Percentiles rank a stretch among this genome's conserved stretches.
Evolutionary conservation across 1,139 yeast species (phyloP).

Genomic region (Arxiozyma telluris): DNA sequence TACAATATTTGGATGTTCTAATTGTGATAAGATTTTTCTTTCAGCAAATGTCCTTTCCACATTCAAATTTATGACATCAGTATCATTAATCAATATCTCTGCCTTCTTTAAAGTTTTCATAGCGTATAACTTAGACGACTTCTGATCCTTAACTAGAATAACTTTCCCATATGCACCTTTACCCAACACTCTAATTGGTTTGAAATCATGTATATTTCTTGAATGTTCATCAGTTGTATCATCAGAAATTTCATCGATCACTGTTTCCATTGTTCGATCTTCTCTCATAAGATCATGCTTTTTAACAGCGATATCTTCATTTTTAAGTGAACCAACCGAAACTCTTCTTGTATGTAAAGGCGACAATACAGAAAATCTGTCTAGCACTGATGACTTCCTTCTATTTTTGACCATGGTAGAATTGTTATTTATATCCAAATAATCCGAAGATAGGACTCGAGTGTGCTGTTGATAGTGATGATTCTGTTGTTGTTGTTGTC

Average conservation of each 20-base stretch:
- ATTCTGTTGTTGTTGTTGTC: background rate
- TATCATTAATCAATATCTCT: slow-evolving; percentile 41
- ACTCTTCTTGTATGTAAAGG: slow-evolving; percentile 25
- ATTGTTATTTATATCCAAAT: background rate
- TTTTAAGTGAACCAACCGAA: slow-evolving; percentile 11
- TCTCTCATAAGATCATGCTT: slow-evolving; percentile 1
- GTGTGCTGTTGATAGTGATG: slow-evolving; percentile 1
- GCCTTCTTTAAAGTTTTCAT: slow-evolving; percentile 86
- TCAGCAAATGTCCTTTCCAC: slow-evolving; percentile 64
- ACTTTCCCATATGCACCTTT: slow-evolving; percentile 92
- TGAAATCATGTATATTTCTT: slow-evolving; percentile 50
- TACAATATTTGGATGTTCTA: slow-evolving; percentile 81
- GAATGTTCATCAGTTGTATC: background rate
- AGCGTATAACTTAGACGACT: slow-evolving; percentile 68
- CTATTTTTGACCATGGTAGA: slow-evolving; percentile 9
- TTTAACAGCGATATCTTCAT: background rate
- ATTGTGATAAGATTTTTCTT: slow-evolving; percentile 56
- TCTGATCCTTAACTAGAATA: slow-evolving; percentile 56
- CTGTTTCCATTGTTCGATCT: background rate
- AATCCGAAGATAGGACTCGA: background rate
- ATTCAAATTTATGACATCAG: slow-evolving; percentile 23
- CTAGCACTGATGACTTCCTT: slow-evolving; percentile 27
- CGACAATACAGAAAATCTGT: slow-evolving; percentile 24
- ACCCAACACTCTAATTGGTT: slow-evolving; percentile 74
- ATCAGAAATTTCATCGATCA: background rate